These are phyloP conservation scores for Calonectria ilicicola DNA, from an alignment of 2,329 filamentous ascomycete species.

Conservation along the genomic window DNA sequence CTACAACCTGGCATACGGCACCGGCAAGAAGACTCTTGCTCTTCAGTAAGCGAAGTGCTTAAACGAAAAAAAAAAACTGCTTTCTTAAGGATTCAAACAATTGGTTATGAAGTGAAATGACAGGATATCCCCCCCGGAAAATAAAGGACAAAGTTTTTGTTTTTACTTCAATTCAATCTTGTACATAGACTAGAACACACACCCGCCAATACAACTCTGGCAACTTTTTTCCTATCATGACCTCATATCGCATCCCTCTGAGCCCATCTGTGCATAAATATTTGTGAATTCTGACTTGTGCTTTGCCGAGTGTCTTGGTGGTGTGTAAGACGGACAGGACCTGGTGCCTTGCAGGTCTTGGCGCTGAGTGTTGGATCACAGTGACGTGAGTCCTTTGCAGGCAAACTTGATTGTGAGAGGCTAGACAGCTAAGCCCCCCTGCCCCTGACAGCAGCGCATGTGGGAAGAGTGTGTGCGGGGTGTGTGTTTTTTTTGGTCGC, in stretches of 20 bases:
- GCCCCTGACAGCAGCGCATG: neutral
- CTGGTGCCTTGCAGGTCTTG: constrained; percentile 6
- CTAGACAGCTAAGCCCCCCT: neutral
- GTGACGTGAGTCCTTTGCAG: neutral
- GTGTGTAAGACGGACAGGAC: neutral
- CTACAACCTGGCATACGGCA: constrained; percentile 64
- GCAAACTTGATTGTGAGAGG: neutral
- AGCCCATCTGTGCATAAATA: neutral
- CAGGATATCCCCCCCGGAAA: constrained; percentile 37
- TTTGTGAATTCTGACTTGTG: neutral
- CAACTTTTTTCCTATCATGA: neutral
- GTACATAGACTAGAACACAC: constrained; percentile 27
- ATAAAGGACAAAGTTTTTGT: constrained; percentile 24
- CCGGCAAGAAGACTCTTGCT: constrained; percentile 53
- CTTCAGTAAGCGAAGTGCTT: neutral
- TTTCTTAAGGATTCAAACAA: constrained; percentile 8
- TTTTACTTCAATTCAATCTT: constrained; percentile 31
- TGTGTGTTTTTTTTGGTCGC: neutral
- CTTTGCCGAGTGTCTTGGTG: neutral
- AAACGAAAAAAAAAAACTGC: constrained; percentile 16
- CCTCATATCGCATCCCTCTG: neutral
- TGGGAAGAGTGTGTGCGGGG: neutral
- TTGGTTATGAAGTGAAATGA: constrained; percentile 35
- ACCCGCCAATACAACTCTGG: constrained; percentile 9
- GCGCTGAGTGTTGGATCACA: neutral